Conservation (phyloP, 352 stramenopile genomes). For the Proteromonas lacertae region DNA sequence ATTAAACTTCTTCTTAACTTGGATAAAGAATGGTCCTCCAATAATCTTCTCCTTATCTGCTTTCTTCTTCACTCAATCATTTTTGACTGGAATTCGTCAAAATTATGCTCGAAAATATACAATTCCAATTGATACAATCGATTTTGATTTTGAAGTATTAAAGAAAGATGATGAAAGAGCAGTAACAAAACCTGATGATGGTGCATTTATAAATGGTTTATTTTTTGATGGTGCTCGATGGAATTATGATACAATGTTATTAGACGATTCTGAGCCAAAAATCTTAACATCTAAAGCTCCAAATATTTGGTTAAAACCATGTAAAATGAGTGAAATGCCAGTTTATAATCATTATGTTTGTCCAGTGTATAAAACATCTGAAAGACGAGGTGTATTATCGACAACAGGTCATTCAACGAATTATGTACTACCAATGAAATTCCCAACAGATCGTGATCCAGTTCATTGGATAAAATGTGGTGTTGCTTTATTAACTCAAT, state of each 20-base stretch:
- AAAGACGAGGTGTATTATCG: conserved; percentile 34
- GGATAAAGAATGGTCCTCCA: conserved; percentile 36
- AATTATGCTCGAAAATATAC: conserved; percentile 55
- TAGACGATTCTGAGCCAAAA: conserved; percentile 35
- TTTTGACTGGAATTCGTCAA: conserved; percentile 53
- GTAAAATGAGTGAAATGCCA: conserved; percentile 5
- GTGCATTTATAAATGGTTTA: conserved; percentile 38
- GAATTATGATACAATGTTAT: conserved; percentile 22
- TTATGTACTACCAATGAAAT: conserved; percentile 58
- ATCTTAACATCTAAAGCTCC: conserved; percentile 38
- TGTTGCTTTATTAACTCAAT: too few relatives aligned
- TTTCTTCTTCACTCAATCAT: conserved; percentile 65
- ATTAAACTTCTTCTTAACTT: conserved; percentile 43
- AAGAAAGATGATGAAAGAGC: conserved; percentile 8
- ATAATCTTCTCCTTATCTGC: conserved; percentile 49
- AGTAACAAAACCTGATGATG: conserved; percentile 16
- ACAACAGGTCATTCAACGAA: conserved; percentile 71
- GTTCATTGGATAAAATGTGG: conserved; percentile 57
- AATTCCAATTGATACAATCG: conserved; percentile 52
- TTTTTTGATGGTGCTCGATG: conserved; percentile 49
- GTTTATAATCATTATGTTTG: conserved; percentile 32
- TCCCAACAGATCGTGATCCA: conserved; percentile 30
- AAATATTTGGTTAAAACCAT: conserved; percentile 27
- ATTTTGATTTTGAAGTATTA: conserved; percentile 35
- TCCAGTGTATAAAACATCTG: conserved; percentile 57